Evolutionary conservation across 129 eudicot species (phyloP).

Genomic region (Helichrysum umbraculigerum): DNA sequence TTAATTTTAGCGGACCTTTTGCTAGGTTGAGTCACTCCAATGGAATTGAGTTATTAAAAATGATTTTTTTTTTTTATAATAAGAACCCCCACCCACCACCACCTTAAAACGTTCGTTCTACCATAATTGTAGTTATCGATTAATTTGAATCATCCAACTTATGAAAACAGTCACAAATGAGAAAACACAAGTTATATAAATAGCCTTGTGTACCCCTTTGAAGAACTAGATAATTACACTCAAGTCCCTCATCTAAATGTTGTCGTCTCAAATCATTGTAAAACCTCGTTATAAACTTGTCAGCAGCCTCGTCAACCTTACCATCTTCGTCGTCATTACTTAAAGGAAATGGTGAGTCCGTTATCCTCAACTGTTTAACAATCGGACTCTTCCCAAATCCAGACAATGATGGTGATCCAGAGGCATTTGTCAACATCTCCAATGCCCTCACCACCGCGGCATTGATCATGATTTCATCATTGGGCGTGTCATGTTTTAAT

Average conservation of each 20-base stretch:
- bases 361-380: conserved; percentile 48
- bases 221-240: conserved; percentile 6
- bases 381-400: conserved; percentile 35
- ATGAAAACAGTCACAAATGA: too few relatives aligned
- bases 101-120: too few relatives aligned
- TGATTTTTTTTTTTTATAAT: too few relatives aligned
- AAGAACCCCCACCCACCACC: too few relatives aligned
- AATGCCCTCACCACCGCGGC: conserved; percentile 6
- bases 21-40: too few relatives aligned
- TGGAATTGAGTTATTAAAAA: too few relatives aligned
- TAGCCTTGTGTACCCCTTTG: not conserved
- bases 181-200: not conserved
- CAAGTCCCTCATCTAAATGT: conserved; percentile 5
- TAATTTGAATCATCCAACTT: too few relatives aligned
- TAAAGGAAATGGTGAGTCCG: conserved; percentile 53
- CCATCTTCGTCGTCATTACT: conserved; percentile 19
- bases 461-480: not conserved
- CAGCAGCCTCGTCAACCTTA: conserved; percentile 55
- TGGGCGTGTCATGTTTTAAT: too few relatives aligned
- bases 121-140: too few relatives aligned
- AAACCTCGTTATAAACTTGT: conserved; percentile 47
- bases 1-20: too few relatives aligned
- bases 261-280: conserved; percentile 38
- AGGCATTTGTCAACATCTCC: conserved; percentile 21
- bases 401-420: not conserved